Percentiles rank a stretch among this genome's conserved stretches.
These are phyloP conservation scores for Aspergillus latus DNA, from an alignment of 2,329 filamentous ascomycete species.

Conservation along the genomic window DNA sequence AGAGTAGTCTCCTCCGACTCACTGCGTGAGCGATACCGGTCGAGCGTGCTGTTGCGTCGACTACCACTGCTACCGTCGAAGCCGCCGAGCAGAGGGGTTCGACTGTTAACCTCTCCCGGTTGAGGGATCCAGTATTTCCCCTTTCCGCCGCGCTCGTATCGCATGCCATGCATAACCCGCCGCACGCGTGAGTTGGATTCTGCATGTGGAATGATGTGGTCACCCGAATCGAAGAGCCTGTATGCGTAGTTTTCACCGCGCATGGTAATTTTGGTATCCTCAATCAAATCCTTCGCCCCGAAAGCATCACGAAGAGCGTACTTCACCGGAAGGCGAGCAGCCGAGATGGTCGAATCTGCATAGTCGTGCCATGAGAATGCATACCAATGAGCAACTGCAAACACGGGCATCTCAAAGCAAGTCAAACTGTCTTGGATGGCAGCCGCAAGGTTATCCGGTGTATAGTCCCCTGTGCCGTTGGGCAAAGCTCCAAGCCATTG, in stretches of 20 bases:
- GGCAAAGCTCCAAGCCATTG: conserved; percentile 92
- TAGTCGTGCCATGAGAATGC: conserved; percentile 99
- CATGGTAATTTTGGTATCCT: conserved; percentile 95
- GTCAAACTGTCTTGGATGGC: conserved; percentile 97
- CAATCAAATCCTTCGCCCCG: conserved; percentile 81
- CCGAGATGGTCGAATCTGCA: conserved; percentile 82
- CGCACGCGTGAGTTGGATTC: conserved; percentile 85
- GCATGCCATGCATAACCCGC: conserved; percentile 89
- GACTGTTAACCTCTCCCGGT: conserved; percentile 59
- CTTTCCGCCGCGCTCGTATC: conserved; percentile 91
- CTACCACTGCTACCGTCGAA: conserved; percentile 45
- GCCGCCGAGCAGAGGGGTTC: conserved; percentile 55
- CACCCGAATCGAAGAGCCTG: conserved; percentile 86
- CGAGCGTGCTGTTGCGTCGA: conserved; percentile 45
- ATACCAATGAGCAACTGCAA: conserved; percentile 95
- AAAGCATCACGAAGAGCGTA: conserved; percentile 89
- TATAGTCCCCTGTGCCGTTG: conserved; percentile 84
- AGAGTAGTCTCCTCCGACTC: conserved; percentile 53
- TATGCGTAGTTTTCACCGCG: conserved; percentile 89
- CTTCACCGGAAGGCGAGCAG: conserved; percentile 85
- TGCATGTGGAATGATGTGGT: conserved; percentile 93
- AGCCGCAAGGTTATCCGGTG: conserved; percentile 87
- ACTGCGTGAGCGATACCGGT: conserved; percentile 48
- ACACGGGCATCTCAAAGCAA: conserved; percentile 95
- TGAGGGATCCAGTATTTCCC: conserved; percentile 98